Conservation (phyloP, 2,329 filamentous ascomycete species). For the Teratosphaeria nubilosa region DNA sequence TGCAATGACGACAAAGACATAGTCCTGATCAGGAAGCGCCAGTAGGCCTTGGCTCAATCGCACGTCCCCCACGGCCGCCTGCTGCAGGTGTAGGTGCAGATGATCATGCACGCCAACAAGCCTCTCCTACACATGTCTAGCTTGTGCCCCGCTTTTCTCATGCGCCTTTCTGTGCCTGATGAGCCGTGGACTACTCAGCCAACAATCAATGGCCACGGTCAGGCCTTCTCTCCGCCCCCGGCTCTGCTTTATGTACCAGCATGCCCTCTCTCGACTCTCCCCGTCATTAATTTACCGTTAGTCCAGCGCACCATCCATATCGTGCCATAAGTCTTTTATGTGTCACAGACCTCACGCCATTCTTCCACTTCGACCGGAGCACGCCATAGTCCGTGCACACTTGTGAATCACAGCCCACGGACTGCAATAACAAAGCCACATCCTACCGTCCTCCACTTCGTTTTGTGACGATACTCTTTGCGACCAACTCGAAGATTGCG, state of each 20-base stretch:
- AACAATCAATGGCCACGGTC: background rate
- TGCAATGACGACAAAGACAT: background rate
- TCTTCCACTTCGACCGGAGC: slow-evolving; percentile 4
- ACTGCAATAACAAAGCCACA: slow-evolving; percentile 1
- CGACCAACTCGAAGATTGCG: slow-evolving; percentile 1
- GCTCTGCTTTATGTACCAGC: slow-evolving; percentile 3
- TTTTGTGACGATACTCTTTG: background rate
- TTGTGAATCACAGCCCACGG: slow-evolving; percentile 9
- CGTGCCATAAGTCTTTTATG: background rate
- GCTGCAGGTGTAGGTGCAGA: background rate
- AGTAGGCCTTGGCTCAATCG: background rate
- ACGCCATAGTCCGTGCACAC: slow-evolving; percentile 11
- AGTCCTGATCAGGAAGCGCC: background rate
- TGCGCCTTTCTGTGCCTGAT: background rate
- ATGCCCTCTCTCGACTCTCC: background rate
- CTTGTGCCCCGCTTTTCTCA: background rate
- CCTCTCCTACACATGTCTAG: background rate
- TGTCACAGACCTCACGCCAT: slow-evolving; percentile 3
- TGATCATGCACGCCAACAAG: background rate
- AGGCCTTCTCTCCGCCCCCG: background rate
- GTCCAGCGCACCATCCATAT: background rate
- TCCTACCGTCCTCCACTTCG: background rate
- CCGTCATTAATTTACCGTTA: background rate
- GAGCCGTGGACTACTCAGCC: background rate
- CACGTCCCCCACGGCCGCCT: background rate